Evolutionary conservation across 306 rosid genomes (phyloP), one percentile per base, ranked within the genome.

Genomic region (Inga oerstediana): DNA sequence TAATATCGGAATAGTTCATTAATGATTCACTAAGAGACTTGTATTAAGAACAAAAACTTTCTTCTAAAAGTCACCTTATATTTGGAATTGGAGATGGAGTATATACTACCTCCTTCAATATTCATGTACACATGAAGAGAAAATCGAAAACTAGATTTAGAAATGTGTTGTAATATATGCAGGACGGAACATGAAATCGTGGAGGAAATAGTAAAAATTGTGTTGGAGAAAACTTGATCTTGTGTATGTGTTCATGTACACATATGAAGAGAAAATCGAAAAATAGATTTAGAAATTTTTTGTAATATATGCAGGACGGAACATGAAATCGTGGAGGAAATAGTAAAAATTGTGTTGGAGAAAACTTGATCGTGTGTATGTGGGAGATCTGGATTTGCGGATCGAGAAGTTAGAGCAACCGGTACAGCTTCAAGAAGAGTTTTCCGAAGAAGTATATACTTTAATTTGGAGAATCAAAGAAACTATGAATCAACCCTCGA

Each of bases 241-340:
- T 0, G 82, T 44, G 17, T 2, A 77, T 24, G 85, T 80, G 0
- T 35, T 35, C 37, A 35, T 35, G 37, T 35, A 35, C 37, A 35
- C 5, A 43, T 43, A 27, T 27, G 30, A 27, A 27, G 30, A 27
- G 30, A 27, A 27, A 27, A 27, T 27, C 27, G 30, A 27, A 27
- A 27, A 27, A 0, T 27, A 27, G 30, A 27, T 34, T 34, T 37
- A 37, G 39, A 37, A 37, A 37, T 4, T 4, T 4, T 3, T 37
- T 37, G 39, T 37, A 37, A 37, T 37, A 37, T 37, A 37, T 37
- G 39, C 39, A 37, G 89, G 75, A 76, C 80, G 15, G 83, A 84
- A 48, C 10, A 8, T 24, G 87, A 87, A 67, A 24, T 73, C 5
- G 81, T 84, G 59, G 87, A 84, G 43, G 87, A 77, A 64, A 86